Evolutionary conservation across 257 asterid species (phyloP).

Genomic region (Solanum tarijense): DNA sequence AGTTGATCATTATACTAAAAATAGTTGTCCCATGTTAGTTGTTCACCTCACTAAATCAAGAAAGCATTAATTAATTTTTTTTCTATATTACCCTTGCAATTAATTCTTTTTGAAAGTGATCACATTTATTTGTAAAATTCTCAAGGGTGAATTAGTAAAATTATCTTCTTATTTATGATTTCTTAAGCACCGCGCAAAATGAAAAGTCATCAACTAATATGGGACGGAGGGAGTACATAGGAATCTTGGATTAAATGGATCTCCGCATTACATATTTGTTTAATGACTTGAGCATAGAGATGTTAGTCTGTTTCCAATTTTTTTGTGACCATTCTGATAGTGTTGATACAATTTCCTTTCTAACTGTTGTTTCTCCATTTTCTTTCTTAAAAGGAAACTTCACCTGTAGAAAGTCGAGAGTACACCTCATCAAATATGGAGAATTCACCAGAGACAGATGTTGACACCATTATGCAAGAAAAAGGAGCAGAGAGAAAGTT

Average conservation of each 20-base stretch:
- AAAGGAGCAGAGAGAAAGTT: conserved; percentile 52
- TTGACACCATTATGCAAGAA: conserved; percentile 31
- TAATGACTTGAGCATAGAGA: neutral
- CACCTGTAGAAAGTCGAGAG: conserved; percentile 60
- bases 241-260: neutral
- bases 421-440: conserved; percentile 63
- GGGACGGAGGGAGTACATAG: neutral
- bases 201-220: neutral
- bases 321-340: neutral
- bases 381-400: conserved; percentile 33
- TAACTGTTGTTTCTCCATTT: conserved; percentile 12
- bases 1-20: neutral
- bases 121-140: neutral
- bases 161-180: neutral
- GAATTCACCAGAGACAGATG: conserved; percentile 39
- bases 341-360: neutral
- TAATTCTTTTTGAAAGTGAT: neutral
- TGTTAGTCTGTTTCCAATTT: neutral
- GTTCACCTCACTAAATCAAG: neutral
- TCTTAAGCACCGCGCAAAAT: neutral
- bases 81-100: neutral
- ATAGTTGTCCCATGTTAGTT: neutral
- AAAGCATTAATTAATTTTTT: neutral
- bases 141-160: neutral
- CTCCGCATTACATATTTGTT: neutral